These are phyloP conservation scores for Capsicum chinense DNA, from an alignment of 257 asterid species.

Conservation along the genomic window DNA sequence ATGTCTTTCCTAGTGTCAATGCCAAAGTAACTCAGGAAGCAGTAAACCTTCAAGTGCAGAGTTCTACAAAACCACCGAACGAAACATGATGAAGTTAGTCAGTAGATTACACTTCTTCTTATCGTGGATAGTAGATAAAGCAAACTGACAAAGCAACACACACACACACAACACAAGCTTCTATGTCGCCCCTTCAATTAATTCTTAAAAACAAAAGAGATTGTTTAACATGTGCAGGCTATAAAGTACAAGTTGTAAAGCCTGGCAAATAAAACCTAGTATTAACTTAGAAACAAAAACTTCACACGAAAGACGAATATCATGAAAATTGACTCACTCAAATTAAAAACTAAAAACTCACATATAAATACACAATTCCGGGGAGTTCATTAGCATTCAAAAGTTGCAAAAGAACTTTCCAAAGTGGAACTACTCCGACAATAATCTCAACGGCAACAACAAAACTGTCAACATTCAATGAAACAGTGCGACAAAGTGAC, in stretches of 20 bases:
- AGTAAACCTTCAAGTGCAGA: neutral
- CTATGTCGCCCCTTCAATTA: neutral
- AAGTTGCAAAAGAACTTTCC: neutral
- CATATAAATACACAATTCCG: neutral
- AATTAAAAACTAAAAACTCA: neutral
- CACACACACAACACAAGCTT: neutral
- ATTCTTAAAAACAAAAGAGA: neutral
- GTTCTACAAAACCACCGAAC: slow-evolving; percentile 12
- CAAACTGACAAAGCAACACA: neutral
- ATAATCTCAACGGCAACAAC: neutral
- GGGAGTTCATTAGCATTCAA: slow-evolving; percentile 19
- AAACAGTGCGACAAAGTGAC: neutral
- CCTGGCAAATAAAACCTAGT: neutral
- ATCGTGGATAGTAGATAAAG: neutral
- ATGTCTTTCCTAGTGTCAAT: neutral
- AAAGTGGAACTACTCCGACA: neutral
- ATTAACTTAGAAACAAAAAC: neutral
- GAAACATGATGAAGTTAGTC: slow-evolving; percentile 1
- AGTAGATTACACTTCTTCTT: neutral
- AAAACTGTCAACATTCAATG: neutral
- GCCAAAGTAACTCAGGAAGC: neutral
- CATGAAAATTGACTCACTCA: neutral
- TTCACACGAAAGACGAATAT: neutral
- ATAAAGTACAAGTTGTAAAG: neutral
- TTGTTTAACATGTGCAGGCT: neutral